phyloP scores from a whole-genome alignment of 2,329 filamentous ascomycete species.

The Monascus ruber region DNA sequence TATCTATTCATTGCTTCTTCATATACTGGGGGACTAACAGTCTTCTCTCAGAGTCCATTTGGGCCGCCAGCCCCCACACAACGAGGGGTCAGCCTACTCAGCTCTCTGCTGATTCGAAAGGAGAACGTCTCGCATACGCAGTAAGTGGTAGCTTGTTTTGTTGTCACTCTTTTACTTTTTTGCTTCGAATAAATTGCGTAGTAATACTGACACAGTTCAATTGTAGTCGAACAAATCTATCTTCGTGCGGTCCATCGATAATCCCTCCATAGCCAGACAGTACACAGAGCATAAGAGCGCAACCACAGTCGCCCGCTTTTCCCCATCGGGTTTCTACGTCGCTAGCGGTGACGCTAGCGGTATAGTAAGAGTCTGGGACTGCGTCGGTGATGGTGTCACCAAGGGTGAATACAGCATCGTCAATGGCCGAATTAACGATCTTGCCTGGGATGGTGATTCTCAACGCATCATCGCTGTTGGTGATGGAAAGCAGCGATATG shows the following conservation, averaged over 20 bases:
- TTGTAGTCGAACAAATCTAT: constrained; percentile 84
- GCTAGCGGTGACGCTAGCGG: constrained; percentile 83
- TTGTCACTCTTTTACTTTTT: neutral
- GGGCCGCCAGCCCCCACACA: constrained; percentile 76
- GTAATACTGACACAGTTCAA: constrained; percentile 2
- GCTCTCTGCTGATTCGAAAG: constrained; percentile 77
- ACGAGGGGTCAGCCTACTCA: constrained; percentile 78
- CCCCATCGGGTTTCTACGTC: constrained; percentile 88
- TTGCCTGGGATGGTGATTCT: constrained; percentile 95
- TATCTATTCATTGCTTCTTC: neutral
- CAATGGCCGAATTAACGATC: constrained; percentile 85
- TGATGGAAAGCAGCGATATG: constrained; percentile 85
- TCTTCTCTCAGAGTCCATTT: constrained; percentile 50
- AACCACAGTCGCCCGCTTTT: constrained; percentile 87
- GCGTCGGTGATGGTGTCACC: constrained; percentile 70
- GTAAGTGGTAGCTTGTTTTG: constrained; percentile 40
- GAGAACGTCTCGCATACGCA: constrained; percentile 84
- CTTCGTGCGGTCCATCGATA: constrained; percentile 88
- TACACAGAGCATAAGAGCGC: constrained; percentile 83
- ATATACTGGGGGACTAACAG: constrained; percentile 7
- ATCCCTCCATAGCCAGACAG: constrained; percentile 72
- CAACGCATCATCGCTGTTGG: constrained; percentile 94
- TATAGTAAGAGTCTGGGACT: constrained; percentile 83
- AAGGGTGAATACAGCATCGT: constrained; percentile 94
- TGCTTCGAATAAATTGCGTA: neutral